Percentiles rank a stretch among this genome's conserved stretches.
phyloP scores from a whole-genome alignment of 179 eudicot genomes.

The Carnegiea gigantea region DNA sequence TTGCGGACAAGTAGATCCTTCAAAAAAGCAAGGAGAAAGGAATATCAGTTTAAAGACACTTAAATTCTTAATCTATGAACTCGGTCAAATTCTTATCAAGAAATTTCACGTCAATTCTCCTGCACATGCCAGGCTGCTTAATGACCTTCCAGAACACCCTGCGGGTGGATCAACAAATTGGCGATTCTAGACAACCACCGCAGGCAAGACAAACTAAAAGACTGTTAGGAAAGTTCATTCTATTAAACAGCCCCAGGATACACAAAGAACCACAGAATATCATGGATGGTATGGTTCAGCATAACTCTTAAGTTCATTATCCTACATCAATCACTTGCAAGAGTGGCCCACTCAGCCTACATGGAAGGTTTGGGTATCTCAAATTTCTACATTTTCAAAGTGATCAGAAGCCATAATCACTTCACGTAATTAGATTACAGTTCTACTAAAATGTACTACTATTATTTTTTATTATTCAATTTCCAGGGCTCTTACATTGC shows the following conservation, averaged over 20 bases:
- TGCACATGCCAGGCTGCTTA: too few species aligned
- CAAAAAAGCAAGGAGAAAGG: conserved; percentile 10
- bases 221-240: background rate
- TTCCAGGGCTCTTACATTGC: background rate
- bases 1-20: conserved; percentile 91
- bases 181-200: background rate
- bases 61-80: background rate
- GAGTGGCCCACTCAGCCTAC: background rate
- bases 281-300: background rate
- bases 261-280: background rate
- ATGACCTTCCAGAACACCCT: too few species aligned
- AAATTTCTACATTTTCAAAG: background rate
- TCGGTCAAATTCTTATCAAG: background rate
- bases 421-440: background rate
- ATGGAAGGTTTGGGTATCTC: background rate
- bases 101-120: too few species aligned
- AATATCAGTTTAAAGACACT: background rate
- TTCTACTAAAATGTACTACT: too few species aligned
- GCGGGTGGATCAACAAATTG: too few species aligned
- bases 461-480: too few species aligned
- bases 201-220: background rate
- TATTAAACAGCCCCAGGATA: background rate
- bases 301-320: background rate
- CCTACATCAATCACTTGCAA: background rate
- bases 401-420: background rate